Evolutionary conservation across 257 asterid genomes (phyloP).

Genomic region (Anisodus tanguticus): DNA sequence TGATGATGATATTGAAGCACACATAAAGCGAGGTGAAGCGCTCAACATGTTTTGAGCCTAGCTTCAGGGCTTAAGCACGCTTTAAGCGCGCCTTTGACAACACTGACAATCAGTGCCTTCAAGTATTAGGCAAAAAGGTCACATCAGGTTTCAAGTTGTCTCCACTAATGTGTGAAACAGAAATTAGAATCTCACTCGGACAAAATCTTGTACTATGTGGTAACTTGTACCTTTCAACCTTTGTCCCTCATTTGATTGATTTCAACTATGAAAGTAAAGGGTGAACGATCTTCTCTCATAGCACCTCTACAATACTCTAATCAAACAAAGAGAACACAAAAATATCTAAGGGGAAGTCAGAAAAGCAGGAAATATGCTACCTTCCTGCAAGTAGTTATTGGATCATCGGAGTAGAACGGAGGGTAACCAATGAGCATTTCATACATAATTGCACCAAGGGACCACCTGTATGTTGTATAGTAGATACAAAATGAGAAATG

Average conservation of each 20-base stretch:
- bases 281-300: background rate
- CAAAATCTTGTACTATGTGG: background rate
- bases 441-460: slow-evolving; percentile 33
- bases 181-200: background rate
- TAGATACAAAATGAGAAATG: background rate
- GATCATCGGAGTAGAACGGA: slow-evolving; percentile 38
- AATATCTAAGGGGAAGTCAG: background rate
- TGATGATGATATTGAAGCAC: too few species aligned
- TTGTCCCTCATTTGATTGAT: background rate
- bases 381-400: slow-evolving; percentile 38
- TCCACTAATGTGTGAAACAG: too few species aligned
- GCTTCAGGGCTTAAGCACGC: too few species aligned
- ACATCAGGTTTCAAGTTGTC: background rate
- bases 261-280: background rate
- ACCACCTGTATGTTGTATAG: slow-evolving; percentile 32
- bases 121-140: background rate
- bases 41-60: too few species aligned
- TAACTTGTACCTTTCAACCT: background rate
- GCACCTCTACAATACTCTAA: background rate
- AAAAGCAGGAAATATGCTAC: slow-evolving; percentile 25
- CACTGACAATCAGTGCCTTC: background rate
- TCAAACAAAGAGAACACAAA: background rate
- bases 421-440: slow-evolving; percentile 40
- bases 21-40: too few species aligned
- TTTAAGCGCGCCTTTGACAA: too few species aligned